These are phyloP conservation scores for Podosphaera fusca DNA, from an alignment of 2,329 filamentous ascomycete species.

Conservation along the genomic window DNA sequence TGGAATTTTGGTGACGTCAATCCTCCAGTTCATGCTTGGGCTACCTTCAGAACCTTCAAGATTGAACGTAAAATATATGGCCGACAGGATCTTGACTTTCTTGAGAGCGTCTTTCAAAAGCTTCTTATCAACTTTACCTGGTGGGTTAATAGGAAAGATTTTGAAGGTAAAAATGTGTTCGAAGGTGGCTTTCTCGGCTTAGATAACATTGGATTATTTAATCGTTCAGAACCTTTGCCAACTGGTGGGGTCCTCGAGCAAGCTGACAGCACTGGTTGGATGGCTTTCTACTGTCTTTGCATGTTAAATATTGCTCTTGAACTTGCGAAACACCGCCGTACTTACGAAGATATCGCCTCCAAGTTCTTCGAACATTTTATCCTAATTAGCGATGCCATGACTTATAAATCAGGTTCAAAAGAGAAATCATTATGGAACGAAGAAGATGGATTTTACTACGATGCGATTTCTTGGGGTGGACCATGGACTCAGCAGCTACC, in stretches of 20 bases:
- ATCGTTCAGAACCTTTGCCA: constrained; percentile 80
- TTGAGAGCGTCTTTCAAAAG: constrained; percentile 93
- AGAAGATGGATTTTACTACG: constrained; percentile 92
- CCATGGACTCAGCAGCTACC: constrained; percentile 85
- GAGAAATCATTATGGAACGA: constrained; percentile 90
- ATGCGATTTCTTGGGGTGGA: constrained; percentile 88
- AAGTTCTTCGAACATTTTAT: constrained; percentile 99
- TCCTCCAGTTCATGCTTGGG: constrained; percentile 89
- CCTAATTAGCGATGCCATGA: constrained; percentile 94
- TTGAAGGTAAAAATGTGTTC: constrained; percentile 88
- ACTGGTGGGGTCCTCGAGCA: constrained; percentile 88
- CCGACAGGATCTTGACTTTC: constrained; percentile 78
- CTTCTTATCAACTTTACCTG: constrained; percentile 90
- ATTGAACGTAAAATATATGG: constrained; percentile 96
- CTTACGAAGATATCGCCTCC: constrained; percentile 88
- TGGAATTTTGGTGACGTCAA: constrained; percentile 98
- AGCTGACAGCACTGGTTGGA: constrained; percentile 95
- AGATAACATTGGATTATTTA: constrained; percentile 95
- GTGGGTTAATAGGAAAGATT: constrained; percentile 97
- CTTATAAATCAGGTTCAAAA: constrained; percentile 45
- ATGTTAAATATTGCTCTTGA: constrained; percentile 96
- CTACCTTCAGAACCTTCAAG: constrained; percentile 88
- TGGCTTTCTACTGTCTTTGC: constrained; percentile 89
- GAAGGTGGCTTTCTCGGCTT: constrained; percentile 88
- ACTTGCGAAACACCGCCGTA: constrained; percentile 80